Evolutionary conservation across 1,284 basidiomycete species (phyloP), one percentile per base, ranked within the genome.

Genomic region (Vanrija sp.): DNA sequence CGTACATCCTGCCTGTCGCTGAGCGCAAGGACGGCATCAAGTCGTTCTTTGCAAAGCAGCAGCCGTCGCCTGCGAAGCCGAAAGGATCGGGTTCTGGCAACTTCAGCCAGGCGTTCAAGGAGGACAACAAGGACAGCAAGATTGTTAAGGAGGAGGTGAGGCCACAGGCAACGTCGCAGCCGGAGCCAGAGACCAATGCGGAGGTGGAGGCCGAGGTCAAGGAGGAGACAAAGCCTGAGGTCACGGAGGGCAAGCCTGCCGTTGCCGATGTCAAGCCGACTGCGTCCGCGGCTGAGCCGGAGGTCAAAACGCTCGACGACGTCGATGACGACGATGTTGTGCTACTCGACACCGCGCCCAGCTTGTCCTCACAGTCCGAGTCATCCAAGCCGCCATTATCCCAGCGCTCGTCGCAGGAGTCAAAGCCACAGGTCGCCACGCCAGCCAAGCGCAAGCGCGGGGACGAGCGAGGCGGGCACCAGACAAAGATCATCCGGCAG

Each of bases 11-110:
- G 63, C 92, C 93, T 0, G 77, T 96, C 18, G 78, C 84, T 5
- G 78, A 83, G 53, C 81, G 93, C 38, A 89, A 88, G 66, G 93
- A 95, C 65, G 91, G 91, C 3, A 91, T 97, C 59, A 82, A 87
- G 69, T 87, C 88, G 7, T 88, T 95, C 84, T 96, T 93, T 67
- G 81, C 83, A 6, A 88, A 85, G 66, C 86, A 86, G 65, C 60
- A 55, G 59, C 46, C 50, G 3, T 65, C 65, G 6, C 67, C 67
- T 1, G 59, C 55, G n/a, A 70, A 69, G 46, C 15, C 54, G 34
- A 50, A 51, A 23, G 45, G 26, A 7, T 26, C 43, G 15, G 14
- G 43, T 14, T 51, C 51, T 15, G 34, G 34, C 10, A 12, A 12
- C 9, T 34, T 34, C 34, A 34, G 10, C 34, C 34, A 34, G 34